phyloP scores from a whole-genome alignment of 2,329 filamentous ascomycete species.

The Ceratocystis ficicola region DNA sequence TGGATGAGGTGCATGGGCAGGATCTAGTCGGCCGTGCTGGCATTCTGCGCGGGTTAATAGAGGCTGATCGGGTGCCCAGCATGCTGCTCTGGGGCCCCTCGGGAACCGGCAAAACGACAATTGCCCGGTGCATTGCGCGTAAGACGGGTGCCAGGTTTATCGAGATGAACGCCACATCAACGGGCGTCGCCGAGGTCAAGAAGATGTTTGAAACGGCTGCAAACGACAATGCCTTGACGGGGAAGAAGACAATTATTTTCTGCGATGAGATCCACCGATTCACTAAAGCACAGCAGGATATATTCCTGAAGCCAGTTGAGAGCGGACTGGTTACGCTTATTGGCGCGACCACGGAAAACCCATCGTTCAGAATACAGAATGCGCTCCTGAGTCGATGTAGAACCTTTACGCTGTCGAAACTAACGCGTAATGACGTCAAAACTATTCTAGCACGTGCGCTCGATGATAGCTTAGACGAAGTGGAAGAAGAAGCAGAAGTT shows the following conservation, averaged over 20 bases:
- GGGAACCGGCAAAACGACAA: constrained; percentile 79
- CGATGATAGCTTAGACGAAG: constrained; percentile 28
- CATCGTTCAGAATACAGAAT: constrained; percentile 81
- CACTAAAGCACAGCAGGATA: constrained; percentile 83
- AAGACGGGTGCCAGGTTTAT: constrained; percentile 76
- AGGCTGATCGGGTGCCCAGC: constrained; percentile 72
- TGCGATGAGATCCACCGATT: constrained; percentile 96
- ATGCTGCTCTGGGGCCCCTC: constrained; percentile 89
- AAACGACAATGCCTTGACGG: constrained; percentile 67
- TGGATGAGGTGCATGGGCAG: constrained; percentile 84
- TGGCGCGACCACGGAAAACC: constrained; percentile 93
- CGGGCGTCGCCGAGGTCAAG: constrained; percentile 81
- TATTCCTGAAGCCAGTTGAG: constrained; percentile 87
- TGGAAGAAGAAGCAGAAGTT: background rate
- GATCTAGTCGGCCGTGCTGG: constrained; percentile 76
- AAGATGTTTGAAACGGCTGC: constrained; percentile 78
- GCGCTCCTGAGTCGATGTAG: constrained; percentile 81
- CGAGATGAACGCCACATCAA: constrained; percentile 88
- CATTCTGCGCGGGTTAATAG: constrained; percentile 76
- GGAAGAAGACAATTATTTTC: constrained; percentile 87
- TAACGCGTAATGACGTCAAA: constrained; percentile 59
- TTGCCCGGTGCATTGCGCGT: constrained; percentile 77
- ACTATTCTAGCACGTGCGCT: constrained; percentile 68
- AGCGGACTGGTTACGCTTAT: constrained; percentile 82
- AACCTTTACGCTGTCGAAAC: constrained; percentile 72